Evolutionary conservation across 164 flowering plant genomes (phyloP).

Genomic region (Euptelea pleiosperma): DNA sequence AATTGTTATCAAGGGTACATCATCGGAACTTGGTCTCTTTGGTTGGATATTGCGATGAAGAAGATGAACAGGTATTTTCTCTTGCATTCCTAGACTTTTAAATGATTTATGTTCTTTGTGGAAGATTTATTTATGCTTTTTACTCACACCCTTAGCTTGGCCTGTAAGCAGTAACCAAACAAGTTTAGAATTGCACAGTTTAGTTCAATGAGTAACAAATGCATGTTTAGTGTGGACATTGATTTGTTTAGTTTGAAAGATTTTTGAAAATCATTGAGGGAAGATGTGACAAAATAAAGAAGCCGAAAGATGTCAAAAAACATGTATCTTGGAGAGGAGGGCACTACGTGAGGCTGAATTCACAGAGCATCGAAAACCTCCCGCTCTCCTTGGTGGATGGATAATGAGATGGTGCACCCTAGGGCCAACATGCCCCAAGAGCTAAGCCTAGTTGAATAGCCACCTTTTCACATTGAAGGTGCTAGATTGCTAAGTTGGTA

Average conservation of each 20-base stretch:
- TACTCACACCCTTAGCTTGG: neutral
- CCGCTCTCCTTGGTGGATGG: neutral
- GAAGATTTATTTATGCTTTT: neutral
- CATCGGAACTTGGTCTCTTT: constrained; percentile 73
- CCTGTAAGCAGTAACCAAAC: too few species aligned
- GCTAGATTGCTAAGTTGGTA: too few species aligned
- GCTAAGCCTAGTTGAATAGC: neutral
- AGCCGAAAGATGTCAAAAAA: neutral
- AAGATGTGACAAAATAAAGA: too few species aligned
- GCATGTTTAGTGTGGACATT: neutral
- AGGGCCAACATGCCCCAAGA: neutral
- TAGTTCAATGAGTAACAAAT: neutral
- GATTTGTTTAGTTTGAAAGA: neutral
- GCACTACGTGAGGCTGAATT: neutral
- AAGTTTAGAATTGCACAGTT: neutral
- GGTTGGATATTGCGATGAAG: constrained; percentile 69
- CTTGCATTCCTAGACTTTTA: neutral
- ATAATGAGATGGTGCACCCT: neutral
- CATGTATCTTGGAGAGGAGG: neutral
- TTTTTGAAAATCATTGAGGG: neutral
- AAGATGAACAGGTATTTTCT: constrained; percentile 68
- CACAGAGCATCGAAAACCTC: neutral
- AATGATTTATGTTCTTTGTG: neutral
- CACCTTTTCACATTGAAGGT: neutral
- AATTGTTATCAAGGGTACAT: constrained; percentile 68